Conservation (phyloP, 352 stramenopile genomes). For the Stephanocyclus meneghinianus region DNA sequence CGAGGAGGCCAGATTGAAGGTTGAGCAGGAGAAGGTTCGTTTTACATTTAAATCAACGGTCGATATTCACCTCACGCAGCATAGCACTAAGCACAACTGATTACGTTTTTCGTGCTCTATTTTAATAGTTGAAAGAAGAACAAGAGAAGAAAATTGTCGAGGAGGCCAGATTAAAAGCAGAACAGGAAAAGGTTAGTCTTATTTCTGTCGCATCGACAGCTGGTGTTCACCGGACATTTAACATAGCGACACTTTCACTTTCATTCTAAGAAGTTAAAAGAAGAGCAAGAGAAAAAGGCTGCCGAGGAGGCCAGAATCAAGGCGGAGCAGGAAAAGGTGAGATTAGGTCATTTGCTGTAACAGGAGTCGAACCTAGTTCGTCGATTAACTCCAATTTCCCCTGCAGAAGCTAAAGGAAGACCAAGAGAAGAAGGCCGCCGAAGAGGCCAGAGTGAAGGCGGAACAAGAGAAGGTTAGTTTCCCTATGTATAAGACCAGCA, state of each 20-base stretch:
- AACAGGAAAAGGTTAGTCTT: conserved; percentile 4
- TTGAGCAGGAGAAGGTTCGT: conserved; percentile 3
- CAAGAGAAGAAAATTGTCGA: neutral
- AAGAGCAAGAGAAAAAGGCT: conserved; percentile 10
- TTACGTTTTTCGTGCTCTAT: no score
- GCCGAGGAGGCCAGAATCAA: conserved; percentile 7
- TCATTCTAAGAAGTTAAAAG: neutral
- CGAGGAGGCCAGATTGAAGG: neutral
- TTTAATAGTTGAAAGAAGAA: neutral
- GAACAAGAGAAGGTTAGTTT: conserved; percentile 4
- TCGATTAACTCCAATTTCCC: neutral
- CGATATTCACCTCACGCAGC: neutral
- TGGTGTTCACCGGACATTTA: neutral
- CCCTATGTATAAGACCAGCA: no score
- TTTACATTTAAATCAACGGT: neutral
- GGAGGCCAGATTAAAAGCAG: neutral
- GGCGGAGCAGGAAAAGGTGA: conserved; percentile 2
- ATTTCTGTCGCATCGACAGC: neutral
- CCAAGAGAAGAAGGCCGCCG: conserved; percentile 10
- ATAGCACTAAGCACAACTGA: no score
- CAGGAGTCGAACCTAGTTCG: neutral
- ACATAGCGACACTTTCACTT: neutral
- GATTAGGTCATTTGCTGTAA: neutral
- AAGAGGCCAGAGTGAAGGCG: neutral
- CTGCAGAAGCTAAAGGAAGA: neutral